Evolutionary conservation across 164 flowering plant genomes (phyloP), one percentile per base, ranked within the genome.

Genomic region (Macadamia integrifolia): DNA sequence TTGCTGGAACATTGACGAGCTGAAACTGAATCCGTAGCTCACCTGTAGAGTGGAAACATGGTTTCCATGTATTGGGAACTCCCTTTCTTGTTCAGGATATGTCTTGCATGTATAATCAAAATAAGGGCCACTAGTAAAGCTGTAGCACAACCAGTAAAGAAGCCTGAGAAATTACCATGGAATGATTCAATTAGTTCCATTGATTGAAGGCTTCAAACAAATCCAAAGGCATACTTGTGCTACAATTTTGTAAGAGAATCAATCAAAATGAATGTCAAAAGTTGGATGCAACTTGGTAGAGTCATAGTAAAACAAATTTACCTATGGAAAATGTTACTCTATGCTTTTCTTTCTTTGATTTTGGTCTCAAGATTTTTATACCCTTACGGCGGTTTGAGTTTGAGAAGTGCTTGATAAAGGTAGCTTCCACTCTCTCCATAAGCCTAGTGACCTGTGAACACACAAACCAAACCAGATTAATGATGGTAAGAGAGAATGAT

Each of bases 31-130:
- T 0, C 31, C 13, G 15, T 60, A 14, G 49, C 56, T 71, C 77
- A 81, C 90, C 87, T 86, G 75, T 86, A 88, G 18, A 85, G 88
- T 1, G 90, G 93, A 78, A 88, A 86, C 84, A 86, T 76, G 65
- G 70, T 85, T 13, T 79, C 75, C 93, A 88, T 88, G 72, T 86
- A 86, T 18, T 56, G 44, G 0, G 61, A 58, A 43, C 74, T 68
- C 12, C 84, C 88, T 8, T n/a, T 46, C 13, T 72, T 53, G 6
- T 69, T 64, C 15, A 76, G 53, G 61, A 86, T 67, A 5, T 76
- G 29, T 10, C 82, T 78, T 15, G 83, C 79, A 18, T 74, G 87
- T 49, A 81, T 67, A 23, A 23, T 23, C 23, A 23, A 23, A 23
- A 23, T 23, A 23, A 23, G 23, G 23, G 23, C 23, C 23, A 23